Percentiles rank a stretch among this genome's conserved stretches.
Evolutionary conservation across 169 alveolate genomes (phyloP).

Genomic region (Babesia bovis): DNA sequence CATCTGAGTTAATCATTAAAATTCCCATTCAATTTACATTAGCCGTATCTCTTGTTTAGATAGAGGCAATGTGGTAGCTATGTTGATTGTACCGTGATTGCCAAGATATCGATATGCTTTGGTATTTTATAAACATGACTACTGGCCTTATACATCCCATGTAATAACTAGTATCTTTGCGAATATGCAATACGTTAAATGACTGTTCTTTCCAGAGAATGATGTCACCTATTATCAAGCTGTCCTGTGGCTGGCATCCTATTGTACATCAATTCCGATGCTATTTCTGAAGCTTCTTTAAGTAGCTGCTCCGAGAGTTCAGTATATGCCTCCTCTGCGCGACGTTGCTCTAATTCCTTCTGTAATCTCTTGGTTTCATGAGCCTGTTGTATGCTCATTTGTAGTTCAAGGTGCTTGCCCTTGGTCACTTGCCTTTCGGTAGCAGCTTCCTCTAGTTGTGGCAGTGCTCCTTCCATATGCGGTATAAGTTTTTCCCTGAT

Average conservation of each 20-base stretch:
- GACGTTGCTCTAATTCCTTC: constrained; percentile 34
- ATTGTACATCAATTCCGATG: constrained; percentile 44
- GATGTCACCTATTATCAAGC: background rate
- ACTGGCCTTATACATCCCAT: background rate
- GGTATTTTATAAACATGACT: no score
- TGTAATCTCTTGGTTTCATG: constrained; percentile 50
- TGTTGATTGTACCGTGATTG: no score
- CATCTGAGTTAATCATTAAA: no score
- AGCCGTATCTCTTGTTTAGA: no score
- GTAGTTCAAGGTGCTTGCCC: constrained; percentile 61
- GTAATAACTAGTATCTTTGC: background rate
- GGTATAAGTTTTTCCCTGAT: constrained; percentile 51
- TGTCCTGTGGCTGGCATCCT: constrained; percentile 22
- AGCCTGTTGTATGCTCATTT: constrained; percentile 68
- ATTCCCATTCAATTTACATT: no score
- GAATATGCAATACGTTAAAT: background rate
- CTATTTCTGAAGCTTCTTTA: constrained; percentile 70
- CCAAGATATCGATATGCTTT: no score
- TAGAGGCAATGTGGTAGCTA: no score
- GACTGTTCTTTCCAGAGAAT: no score
- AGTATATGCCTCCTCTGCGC: constrained; percentile 56
- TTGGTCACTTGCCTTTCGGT: constrained; percentile 34
- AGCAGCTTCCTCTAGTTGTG: constrained; percentile 53
- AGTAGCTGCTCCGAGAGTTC: constrained; percentile 59
- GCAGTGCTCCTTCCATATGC: constrained; percentile 56